A percentile compares a stretch with the other conserved stretches of the same genome.
Conservation (phyloP, 2,329 filamentous ascomycete species). For the Aspergillus uvarum region DNA sequence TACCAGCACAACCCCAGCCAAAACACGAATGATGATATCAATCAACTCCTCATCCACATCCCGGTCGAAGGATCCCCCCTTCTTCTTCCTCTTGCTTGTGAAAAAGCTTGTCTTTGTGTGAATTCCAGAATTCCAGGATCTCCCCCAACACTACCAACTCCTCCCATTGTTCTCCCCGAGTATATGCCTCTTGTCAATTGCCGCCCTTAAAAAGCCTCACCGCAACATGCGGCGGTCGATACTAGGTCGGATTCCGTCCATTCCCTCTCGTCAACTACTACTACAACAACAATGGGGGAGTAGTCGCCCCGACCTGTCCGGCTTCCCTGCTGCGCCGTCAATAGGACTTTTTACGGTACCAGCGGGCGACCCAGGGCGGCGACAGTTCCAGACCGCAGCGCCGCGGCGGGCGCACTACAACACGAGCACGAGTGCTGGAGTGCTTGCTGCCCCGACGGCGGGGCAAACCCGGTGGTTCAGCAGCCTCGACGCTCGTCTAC, state of each 20-base stretch:
- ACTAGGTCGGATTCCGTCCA: not conserved
- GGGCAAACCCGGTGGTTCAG: not conserved
- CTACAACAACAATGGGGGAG: not conserved
- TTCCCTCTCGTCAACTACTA: not conserved
- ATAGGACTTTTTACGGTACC: not conserved
- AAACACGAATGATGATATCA: not conserved
- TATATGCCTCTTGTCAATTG: not conserved
- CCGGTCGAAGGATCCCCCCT: not conserved
- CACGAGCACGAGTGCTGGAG: not conserved
- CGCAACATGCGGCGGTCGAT: constrained; percentile 11
- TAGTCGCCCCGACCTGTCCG: not conserved
- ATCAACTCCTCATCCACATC: not conserved
- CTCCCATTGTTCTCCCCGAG: not conserved
- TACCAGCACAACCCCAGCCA: not conserved
- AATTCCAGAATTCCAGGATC: not conserved
- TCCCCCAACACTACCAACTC: not conserved
- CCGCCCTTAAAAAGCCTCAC: not conserved
- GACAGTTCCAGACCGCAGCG: no score
- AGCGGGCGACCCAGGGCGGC: not conserved
- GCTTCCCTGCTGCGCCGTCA: not conserved
- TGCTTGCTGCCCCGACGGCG: not conserved
- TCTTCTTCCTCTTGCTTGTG: no score
- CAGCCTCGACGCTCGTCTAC: not conserved
- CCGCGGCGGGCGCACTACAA: no score
- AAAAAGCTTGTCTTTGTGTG: no score